Percentiles rank a stretch among this genome's conserved stretches.
These are phyloP conservation scores for Lentinula lateritia DNA, from an alignment of 768 basidiomycete genomes.

Conservation along the genomic window DNA sequence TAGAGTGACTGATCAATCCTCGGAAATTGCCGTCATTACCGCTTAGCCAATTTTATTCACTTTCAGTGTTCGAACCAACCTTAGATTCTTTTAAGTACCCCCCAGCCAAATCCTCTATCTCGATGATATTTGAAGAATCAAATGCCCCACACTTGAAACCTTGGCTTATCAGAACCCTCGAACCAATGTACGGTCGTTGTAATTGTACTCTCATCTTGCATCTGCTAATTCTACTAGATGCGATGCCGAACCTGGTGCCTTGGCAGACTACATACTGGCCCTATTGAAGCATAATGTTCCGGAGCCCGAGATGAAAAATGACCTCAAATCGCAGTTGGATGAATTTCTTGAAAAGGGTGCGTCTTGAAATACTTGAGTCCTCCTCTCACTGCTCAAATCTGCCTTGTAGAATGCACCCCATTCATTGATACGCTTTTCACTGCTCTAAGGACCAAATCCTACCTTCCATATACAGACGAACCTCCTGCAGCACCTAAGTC, in stretches of 20 bases:
- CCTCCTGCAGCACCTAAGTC: conserved; percentile 35
- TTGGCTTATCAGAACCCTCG: conserved; percentile 85
- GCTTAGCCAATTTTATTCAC: not conserved
- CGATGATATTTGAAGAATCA: conserved; percentile 67
- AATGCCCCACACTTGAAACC: conserved; percentile 67
- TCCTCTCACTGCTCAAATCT: conserved; percentile 11
- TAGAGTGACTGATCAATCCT: not conserved
- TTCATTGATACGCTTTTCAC: conserved; percentile 88
- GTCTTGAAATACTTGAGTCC: conserved; percentile 13
- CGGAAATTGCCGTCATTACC: not conserved
- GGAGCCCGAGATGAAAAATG: conserved; percentile 76
- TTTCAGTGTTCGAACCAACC: not conserved
- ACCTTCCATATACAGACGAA: conserved; percentile 64
- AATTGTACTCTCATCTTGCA: conserved; percentile 16
- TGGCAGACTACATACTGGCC: conserved; percentile 93
- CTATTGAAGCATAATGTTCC: conserved; percentile 86
- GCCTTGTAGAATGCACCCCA: conserved; percentile 46
- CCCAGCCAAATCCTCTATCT: not conserved
- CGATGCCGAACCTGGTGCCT: conserved; percentile 91
- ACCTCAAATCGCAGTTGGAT: conserved; percentile 70
- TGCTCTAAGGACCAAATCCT: conserved; percentile 80
- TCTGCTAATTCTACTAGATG: conserved; percentile 48
- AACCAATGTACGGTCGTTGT: conserved; percentile 71
- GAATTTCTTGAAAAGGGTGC: conserved; percentile 92
- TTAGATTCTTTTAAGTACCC: not conserved